Base-by-base conservation (phyloP, 768 basidiomycete genomes). In the Postia placenta region DNA sequence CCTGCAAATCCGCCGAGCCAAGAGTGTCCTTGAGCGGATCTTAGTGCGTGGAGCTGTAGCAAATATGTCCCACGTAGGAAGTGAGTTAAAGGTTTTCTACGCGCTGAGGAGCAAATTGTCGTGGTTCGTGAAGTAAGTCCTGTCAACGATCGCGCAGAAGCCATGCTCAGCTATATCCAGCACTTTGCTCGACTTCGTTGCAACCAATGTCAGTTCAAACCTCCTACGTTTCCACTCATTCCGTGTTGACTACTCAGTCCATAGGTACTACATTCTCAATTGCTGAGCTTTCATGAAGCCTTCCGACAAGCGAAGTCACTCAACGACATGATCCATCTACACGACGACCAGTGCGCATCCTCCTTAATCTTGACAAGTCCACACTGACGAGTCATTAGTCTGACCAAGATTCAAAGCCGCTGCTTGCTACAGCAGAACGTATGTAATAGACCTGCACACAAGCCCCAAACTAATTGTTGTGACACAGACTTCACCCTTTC, bases 121-220 rank as follows among this genome's bases (percentile, higher is more conserved):
- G 49, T 92, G 90, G 90, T 87, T 91, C 56, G 75, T 87, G 62
- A 89, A 87, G 89, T 90, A 59, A 57, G 85, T 74, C n/a, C 7
- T 9, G 2, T n/a, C 30, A 23, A 20, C 27, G 11, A 5, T 12
- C 24, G 19, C 28, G 15, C 7, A 33, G 15, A 7, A 7, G 30
- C 15, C 9, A 7, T 33, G 30, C 30, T 33, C 30, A 33, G 30
- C 6, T 15, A 22, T 36, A 11, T 38, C 14, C 50, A 87, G 87
- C 55, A 77, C 77, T 0, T 57, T 88, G 30, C 67, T 86, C 53
- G 79, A 81, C 59, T 90, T 88, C 57, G 60, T 92, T 44, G 81
- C 80, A 26, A 89, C 82, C 42, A 75, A 90, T 64, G 89, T 87
- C 44, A 25, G 80, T 45, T 7, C 14, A 15, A 12, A 6, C 17